Conservation (phyloP, 352 stramenopile species). For the Phytophthora colocasiae region DNA sequence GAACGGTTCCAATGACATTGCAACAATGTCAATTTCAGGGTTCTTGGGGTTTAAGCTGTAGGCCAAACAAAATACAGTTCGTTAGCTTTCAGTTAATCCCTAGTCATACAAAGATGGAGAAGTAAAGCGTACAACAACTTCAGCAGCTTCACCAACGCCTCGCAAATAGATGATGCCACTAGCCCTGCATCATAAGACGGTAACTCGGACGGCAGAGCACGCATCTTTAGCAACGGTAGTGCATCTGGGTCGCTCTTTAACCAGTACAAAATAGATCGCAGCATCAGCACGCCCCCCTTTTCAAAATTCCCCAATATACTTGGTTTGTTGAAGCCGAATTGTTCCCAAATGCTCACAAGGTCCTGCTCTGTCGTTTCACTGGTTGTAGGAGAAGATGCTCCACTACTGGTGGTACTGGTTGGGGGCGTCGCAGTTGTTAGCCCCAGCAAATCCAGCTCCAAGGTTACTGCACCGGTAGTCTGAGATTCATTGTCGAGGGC, state of each 20-base stretch:
- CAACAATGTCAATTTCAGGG: conserved; percentile 75
- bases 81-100: conserved; percentile 11
- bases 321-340: conserved; percentile 75
- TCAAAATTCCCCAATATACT: conserved; percentile 81
- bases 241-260: conserved; percentile 61
- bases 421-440: conserved; percentile 17
- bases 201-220: conserved; percentile 59
- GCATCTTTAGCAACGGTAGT: conserved; percentile 56
- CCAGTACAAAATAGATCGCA: conserved; percentile 71
- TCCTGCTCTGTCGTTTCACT: conserved; percentile 31
- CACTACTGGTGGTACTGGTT: conserved; percentile 25
- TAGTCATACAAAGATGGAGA: not conserved
- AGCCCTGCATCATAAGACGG: conserved; percentile 76
- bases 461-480: conserved; percentile 2
- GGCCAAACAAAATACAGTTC: conserved; percentile 3
- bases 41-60: conserved; percentile 63
- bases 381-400: conserved; percentile 15
- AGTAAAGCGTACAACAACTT: conserved; percentile 65
- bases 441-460: conserved; percentile 24
- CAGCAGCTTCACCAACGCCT: conserved; percentile 73
- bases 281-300: conserved; percentile 74
- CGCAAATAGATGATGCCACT: conserved; percentile 73
- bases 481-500: conserved; percentile 14
- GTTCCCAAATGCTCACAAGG: conserved; percentile 73
- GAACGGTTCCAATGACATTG: conserved; percentile 81